These are phyloP conservation scores for Pilobolus umbonatus DNA, from an alignment of 192 early-diverging fungal species.

Conservation along the genomic window DNA sequence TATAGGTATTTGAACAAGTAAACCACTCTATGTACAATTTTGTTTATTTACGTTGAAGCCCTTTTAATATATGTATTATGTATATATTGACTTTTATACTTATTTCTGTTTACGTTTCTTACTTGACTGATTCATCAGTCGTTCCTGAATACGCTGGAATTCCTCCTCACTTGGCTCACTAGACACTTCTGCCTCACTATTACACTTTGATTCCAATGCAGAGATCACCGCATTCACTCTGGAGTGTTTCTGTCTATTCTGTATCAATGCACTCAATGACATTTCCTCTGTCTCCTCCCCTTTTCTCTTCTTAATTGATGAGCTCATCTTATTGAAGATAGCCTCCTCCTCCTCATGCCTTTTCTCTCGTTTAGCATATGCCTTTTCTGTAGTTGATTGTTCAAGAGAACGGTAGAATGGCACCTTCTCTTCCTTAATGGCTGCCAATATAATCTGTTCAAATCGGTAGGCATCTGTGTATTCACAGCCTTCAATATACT, in stretches of 20 bases:
- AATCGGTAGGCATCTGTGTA: conserved; percentile 65
- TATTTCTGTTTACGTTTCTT: not conserved
- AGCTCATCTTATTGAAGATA: too few relatives aligned
- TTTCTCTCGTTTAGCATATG: conserved; percentile 47
- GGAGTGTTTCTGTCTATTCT: too few relatives aligned
- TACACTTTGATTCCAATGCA: too few relatives aligned
- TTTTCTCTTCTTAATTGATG: too few relatives aligned
- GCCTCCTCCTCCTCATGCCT: too few relatives aligned
- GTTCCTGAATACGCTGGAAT: conserved; percentile 55
- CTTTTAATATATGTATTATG: not conserved
- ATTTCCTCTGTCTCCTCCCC: too few relatives aligned
- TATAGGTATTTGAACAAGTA: not conserved
- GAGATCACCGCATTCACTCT: too few relatives aligned
- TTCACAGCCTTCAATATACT: conserved; percentile 51
- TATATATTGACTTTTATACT: not conserved
- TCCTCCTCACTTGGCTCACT: conserved; percentile 58
- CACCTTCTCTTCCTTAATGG: conserved; percentile 54
- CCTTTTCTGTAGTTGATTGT: conserved; percentile 44
- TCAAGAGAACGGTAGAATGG: conserved; percentile 49
- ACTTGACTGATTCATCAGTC: conserved; percentile 33
- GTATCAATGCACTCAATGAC: too few relatives aligned
- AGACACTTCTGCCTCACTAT: too few relatives aligned
- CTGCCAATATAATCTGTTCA: conserved; percentile 53
- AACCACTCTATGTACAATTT: not conserved
- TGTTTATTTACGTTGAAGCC: not conserved